Evolutionary conservation across 768 basidiomycete species (phyloP).

Genomic region (Gyrodon lividus): DNA sequence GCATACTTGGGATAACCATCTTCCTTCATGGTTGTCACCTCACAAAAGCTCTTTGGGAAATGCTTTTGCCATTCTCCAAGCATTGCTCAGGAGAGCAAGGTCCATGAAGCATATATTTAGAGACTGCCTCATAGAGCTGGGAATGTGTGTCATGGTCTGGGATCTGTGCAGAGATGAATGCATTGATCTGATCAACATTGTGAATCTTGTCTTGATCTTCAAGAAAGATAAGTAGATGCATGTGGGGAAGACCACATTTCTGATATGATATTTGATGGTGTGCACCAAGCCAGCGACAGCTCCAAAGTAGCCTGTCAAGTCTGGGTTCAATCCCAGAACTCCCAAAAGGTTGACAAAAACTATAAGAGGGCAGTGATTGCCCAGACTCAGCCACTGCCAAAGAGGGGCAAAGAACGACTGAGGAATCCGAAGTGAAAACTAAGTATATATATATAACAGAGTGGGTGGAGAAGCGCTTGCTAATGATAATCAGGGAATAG

Average conservation of each 20-base stretch:
- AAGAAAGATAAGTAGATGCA: slow-evolving; percentile 50
- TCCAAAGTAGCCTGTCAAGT: no score
- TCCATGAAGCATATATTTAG: slow-evolving; percentile 36
- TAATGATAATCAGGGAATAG: no score
- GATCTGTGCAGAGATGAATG: no score
- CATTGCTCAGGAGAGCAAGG: slow-evolving; percentile 40
- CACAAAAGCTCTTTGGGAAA: slow-evolving; percentile 41
- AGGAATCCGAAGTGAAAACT: no score
- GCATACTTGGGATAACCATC: slow-evolving; percentile 42
- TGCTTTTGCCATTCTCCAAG: slow-evolving; percentile 23
- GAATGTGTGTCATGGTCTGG: no score
- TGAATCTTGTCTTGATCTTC: slow-evolving; percentile 27
- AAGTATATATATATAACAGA: no score
- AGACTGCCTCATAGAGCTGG: slow-evolving; percentile 41
- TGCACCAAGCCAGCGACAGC: slow-evolving; percentile 44
- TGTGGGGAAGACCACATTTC: slow-evolving; percentile 54
- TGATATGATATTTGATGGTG: slow-evolving; percentile 63
- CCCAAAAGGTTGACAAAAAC: no score
- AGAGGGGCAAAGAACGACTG: no score
- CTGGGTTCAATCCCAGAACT: no score
- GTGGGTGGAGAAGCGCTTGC: no score
- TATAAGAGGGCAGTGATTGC: no score
- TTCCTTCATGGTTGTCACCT: slow-evolving; percentile 33
- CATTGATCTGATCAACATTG: slow-evolving; percentile 39
- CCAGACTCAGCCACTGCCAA: no score